phyloP scores from a whole-genome alignment of 1,139 yeast genomes.

The Saccharomyces pastorianus region DNA sequence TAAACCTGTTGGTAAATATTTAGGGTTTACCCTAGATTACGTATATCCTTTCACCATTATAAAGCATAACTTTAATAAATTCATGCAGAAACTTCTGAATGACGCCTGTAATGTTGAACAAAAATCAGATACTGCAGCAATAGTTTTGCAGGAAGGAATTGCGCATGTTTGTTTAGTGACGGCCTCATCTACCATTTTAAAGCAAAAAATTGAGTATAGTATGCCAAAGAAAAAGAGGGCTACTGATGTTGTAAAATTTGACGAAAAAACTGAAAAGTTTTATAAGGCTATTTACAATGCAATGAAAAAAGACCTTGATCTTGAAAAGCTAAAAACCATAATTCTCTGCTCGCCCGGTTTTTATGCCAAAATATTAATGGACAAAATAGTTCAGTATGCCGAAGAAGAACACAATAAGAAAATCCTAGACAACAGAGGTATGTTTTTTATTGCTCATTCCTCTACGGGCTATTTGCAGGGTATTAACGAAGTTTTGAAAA shows the following conservation, averaged over 20 bases:
- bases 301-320: constrained; percentile 58
- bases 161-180: constrained; percentile 89
- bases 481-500: constrained; percentile 72
- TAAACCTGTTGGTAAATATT: constrained; percentile 69
- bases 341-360: constrained; percentile 93
- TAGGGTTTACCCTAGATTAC: constrained; percentile 75
- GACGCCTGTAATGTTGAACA: constrained; percentile 68
- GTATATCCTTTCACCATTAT: constrained; percentile 59
- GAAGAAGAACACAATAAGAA: constrained; percentile 48
- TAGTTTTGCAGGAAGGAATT: constrained; percentile 87
- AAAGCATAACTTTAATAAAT: constrained; percentile 76
- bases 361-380: constrained; percentile 56
- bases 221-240: constrained; percentile 80
- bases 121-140: constrained; percentile 90
- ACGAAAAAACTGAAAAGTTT: constrained; percentile 69
- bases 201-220: constrained; percentile 71
- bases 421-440: constrained; percentile 49
- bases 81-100: constrained; percentile 55
- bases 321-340: constrained; percentile 67
- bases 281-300: constrained; percentile 57
- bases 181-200: constrained; percentile 77
- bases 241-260: constrained; percentile 71
- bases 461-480: constrained; percentile 93
- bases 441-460: constrained; percentile 72
- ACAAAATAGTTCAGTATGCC: constrained; percentile 50